phyloP scores from a whole-genome alignment of 2,329 filamentous ascomycete species.

The Phymatotrichopsis omnivora region DNA sequence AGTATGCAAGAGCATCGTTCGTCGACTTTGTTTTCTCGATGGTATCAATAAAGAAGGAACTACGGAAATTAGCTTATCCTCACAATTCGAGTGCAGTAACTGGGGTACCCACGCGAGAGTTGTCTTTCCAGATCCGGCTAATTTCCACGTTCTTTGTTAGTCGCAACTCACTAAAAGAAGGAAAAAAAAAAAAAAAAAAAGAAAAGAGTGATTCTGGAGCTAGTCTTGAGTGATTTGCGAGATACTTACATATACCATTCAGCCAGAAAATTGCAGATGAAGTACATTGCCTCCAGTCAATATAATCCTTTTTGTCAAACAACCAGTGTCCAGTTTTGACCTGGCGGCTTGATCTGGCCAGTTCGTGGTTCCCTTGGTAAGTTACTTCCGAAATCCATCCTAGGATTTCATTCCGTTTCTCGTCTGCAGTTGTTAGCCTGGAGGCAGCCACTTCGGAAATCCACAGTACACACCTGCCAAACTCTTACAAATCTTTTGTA shows the following conservation, averaged over 20 bases:
- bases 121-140: constrained; percentile 31
- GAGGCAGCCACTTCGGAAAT: no score
- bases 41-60: constrained; percentile 5
- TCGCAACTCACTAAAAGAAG: constrained; percentile 30
- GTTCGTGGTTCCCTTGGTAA: constrained; percentile 1
- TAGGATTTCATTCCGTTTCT: not conserved
- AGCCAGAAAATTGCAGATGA: constrained; percentile 23
- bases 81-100: no score
- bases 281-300: not conserved
- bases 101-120: constrained; percentile 34
- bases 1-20: constrained; percentile 32
- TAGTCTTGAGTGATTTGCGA: no score
- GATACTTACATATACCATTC: constrained; percentile 30
- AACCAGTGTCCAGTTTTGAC: constrained; percentile 16
- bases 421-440: no score
- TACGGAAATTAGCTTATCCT: not conserved
- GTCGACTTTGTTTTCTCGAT: constrained; percentile 24
- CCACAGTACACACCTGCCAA: no score
- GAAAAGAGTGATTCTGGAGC: no score
- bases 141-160: not conserved
- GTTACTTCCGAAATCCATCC: constrained; percentile 10
- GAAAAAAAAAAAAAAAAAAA: constrained; percentile 31
- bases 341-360: not conserved
- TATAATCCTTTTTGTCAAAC: not conserved
- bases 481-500: no score